These are phyloP conservation scores for Chrysopogon serrulatus DNA, from an alignment of 176 grass and related monocot genomes.

Conservation along the genomic window DNA sequence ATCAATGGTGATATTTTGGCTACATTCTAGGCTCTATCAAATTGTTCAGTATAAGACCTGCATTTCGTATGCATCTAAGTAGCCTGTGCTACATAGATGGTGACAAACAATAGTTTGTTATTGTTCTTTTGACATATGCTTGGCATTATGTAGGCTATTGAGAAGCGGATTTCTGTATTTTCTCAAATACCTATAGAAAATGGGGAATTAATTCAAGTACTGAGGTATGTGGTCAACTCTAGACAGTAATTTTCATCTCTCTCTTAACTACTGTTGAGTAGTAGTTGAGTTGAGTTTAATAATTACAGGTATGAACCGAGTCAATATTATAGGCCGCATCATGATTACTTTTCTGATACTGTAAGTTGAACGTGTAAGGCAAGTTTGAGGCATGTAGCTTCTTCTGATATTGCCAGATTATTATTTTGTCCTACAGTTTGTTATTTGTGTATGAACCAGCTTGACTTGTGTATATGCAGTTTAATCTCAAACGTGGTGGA, in stretches of 20 bases:
- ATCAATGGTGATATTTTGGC: no score
- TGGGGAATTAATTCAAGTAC: slow-evolving; percentile 87
- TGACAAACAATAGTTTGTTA: no score
- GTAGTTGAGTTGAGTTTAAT: slow-evolving; percentile 13
- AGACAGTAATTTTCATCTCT: background rate
- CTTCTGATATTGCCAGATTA: background rate
- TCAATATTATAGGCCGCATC: slow-evolving; percentile 77
- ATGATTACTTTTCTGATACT: slow-evolving; percentile 93
- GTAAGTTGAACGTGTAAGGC: slow-evolving; percentile 51
- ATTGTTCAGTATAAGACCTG: no score
- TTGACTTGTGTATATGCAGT: no score
- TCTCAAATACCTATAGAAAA: slow-evolving; percentile 89
- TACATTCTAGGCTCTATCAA: no score
- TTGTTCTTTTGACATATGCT: no score
- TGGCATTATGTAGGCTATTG: slow-evolving; percentile 59
- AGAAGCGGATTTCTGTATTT: slow-evolving; percentile 85
- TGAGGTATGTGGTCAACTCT: slow-evolving; percentile 43
- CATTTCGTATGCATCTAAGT: no score
- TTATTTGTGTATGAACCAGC: no score
- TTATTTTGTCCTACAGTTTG: background rate
- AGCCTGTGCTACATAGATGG: no score
- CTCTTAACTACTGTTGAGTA: background rate
- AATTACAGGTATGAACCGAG: slow-evolving; percentile 74
- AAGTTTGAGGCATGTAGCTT: slow-evolving; percentile 12
- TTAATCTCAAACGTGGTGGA: slow-evolving; percentile 76